Percentiles rank a stretch among this genome's conserved stretches.
phyloP scores from a whole-genome alignment of 1,284 basidiomycete species.

The Hypsizygus ulmarius region DNA sequence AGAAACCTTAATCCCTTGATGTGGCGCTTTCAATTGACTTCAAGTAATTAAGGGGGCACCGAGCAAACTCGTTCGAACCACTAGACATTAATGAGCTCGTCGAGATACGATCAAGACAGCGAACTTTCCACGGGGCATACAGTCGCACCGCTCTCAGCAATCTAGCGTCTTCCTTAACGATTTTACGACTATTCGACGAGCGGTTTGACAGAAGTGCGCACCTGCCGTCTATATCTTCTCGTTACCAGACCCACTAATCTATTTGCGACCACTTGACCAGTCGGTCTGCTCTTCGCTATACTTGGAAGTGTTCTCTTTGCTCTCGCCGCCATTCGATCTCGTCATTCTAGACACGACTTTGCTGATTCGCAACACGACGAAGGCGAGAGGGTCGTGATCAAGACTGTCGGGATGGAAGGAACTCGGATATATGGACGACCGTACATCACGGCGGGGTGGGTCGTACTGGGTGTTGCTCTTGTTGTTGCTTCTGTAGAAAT shows the following conservation, averaged over 20 bases:
- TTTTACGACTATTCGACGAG: conserved; percentile 73
- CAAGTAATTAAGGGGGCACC: conserved; percentile 50
- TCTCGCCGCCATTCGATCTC: conserved; percentile 57
- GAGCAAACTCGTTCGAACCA: conserved; percentile 54
- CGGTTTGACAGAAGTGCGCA: conserved; percentile 66
- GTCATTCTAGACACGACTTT: conserved; percentile 71
- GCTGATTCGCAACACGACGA: conserved; percentile 45
- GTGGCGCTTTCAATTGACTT: neutral
- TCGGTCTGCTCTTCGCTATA: conserved; percentile 70
- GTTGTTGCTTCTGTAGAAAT: conserved; percentile 67
- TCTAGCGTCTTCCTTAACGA: conserved; percentile 71
- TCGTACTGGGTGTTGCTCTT: conserved; percentile 58
- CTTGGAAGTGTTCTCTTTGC: conserved; percentile 61
- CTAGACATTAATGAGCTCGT: conserved; percentile 64
- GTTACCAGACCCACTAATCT: neutral
- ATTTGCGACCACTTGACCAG: conserved; percentile 36
- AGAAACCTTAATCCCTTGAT: neutral
- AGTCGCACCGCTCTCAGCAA: conserved; percentile 71
- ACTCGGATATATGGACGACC: conserved; percentile 68
- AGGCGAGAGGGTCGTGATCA: conserved; percentile 29
- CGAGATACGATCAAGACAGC: conserved; percentile 73
- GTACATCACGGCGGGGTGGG: conserved; percentile 78
- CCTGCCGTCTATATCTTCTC: conserved; percentile 1
- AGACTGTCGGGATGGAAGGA: conserved; percentile 57
- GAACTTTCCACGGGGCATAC: conserved; percentile 83